These are phyloP conservation scores for Endocladia muricata DNA, from an alignment of 31 red algal genomes.

Conservation along the genomic window DNA sequence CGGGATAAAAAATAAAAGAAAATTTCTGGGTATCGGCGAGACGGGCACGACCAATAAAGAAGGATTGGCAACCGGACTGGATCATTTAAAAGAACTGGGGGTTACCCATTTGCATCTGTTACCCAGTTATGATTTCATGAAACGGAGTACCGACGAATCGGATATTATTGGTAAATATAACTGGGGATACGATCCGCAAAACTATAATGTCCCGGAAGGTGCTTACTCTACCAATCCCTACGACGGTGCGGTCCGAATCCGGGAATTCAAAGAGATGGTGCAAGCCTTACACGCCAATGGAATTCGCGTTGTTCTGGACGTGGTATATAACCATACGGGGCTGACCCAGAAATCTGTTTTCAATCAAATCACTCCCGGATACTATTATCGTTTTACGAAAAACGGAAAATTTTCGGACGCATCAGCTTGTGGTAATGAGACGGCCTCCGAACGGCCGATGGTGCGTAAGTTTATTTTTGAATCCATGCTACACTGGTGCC, in stretches of 20 bases:
- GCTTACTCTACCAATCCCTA: slow-evolving; percentile 74
- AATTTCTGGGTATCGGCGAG: slow-evolving; percentile 83
- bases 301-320: slow-evolving; percentile 90
- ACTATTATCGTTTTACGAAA: slow-evolving; percentile 84
- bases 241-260: slow-evolving; percentile 55
- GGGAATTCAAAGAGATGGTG: slow-evolving; percentile 88
- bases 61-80: slow-evolving; percentile 64
- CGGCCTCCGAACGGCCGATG: slow-evolving; percentile 83
- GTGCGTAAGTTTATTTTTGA: slow-evolving; percentile 91
- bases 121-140: slow-evolving; percentile 89
- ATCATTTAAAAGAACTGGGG: slow-evolving; percentile 90
- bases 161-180: too few species aligned
- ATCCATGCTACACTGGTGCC: slow-evolving; percentile 82
- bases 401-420: slow-evolving; percentile 89
- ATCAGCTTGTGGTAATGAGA: slow-evolving; percentile 95
- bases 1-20: slow-evolving; percentile 58
- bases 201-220: slow-evolving; percentile 88
- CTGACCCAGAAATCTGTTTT: slow-evolving; percentile 86
- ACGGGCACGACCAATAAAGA: slow-evolving; percentile 2
- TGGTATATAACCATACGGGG: slow-evolving; percentile 97
- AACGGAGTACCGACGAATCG: slow-evolving; percentile 39
- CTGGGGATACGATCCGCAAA: slow-evolving; percentile 96
- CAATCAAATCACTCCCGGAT: slow-evolving; percentile 77
- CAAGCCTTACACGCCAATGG: slow-evolving; percentile 69
- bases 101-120: slow-evolving; percentile 91